Evolutionary conservation across 805 yeast genomes (phyloP).

Genomic region (Hemisphaericaspora nanyangensis): DNA sequence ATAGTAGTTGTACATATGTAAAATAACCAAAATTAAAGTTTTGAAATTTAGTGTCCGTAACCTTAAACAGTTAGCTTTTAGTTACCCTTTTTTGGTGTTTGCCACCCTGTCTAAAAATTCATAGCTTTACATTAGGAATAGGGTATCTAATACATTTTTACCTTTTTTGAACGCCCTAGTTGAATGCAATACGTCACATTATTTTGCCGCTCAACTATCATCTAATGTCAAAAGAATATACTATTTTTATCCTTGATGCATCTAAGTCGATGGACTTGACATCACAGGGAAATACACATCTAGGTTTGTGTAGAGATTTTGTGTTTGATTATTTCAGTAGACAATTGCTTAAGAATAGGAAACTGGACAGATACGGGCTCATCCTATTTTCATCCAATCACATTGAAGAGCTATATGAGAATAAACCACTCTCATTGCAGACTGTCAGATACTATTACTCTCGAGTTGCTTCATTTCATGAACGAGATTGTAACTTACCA

Average conservation of each 20-base stretch:
- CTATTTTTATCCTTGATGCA: constrained; percentile 49
- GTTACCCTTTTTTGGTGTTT: no score
- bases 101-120: no score
- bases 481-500: neutral
- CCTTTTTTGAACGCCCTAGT: no score
- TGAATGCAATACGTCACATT: no score
- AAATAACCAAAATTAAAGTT: no score
- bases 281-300: constrained; percentile 34
- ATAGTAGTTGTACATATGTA: no score
- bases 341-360: constrained; percentile 24
- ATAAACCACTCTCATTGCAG: constrained; percentile 6
- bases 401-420: constrained; percentile 4
- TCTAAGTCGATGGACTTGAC: constrained; percentile 41
- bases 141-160: no score
- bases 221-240: constrained; percentile 32
- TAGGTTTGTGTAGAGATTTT: constrained; percentile 35
- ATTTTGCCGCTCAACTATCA: no score
- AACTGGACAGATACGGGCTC: constrained; percentile 39
- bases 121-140: no score
- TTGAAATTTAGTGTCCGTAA: no score
- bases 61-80: no score
- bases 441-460: constrained; percentile 2
- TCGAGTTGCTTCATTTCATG: neutral
- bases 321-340: constrained; percentile 35
- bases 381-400: constrained; percentile 14